A percentile compares a stretch with the other conserved stretches of the same genome.
These are phyloP conservation scores for Pseudogymnoascus sp. DNA, from an alignment of 2,329 filamentous ascomycete genomes.

Conservation along the genomic window DNA sequence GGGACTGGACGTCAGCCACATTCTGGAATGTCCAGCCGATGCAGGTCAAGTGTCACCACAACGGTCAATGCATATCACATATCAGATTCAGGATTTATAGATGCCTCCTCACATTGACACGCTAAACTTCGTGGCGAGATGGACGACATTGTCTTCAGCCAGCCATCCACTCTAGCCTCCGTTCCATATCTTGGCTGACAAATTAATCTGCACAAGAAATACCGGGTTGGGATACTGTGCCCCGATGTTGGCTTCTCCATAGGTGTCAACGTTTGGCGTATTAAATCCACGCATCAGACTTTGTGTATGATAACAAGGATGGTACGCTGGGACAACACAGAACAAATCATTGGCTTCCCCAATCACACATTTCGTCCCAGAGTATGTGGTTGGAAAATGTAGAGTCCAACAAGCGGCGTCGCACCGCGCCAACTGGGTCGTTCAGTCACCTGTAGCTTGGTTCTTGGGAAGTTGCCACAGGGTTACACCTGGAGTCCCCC, in stretches of 20 bases:
- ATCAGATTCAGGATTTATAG: not conserved
- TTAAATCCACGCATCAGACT: not conserved
- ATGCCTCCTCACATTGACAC: not conserved
- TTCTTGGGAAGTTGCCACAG: not conserved
- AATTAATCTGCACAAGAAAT: not conserved
- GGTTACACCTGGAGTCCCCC: not conserved
- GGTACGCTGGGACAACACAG: not conserved
- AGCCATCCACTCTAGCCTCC: not conserved
- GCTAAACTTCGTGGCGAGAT: not conserved
- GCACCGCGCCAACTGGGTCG: not conserved
- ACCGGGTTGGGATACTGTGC: not conserved
- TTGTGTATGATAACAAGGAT: not conserved
- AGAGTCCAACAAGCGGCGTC: not conserved
- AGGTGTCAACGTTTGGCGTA: not conserved
- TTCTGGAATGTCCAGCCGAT: not conserved
- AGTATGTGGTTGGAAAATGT: not conserved
- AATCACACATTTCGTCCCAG: not conserved
- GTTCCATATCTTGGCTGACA: not conserved
- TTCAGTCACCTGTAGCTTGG: not conserved
- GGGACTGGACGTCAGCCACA: constrained; percentile 2
- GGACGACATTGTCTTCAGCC: not conserved
- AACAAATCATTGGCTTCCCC: not conserved
- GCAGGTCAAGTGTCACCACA: not conserved
- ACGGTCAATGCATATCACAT: not conserved
- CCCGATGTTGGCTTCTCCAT: not conserved